A percentile compares a stretch with the other conserved stretches of the same genome.
These are phyloP conservation scores for Rhynchosporium secalis DNA, from an alignment of 2,329 filamentous ascomycete species.

Conservation along the genomic window DNA sequence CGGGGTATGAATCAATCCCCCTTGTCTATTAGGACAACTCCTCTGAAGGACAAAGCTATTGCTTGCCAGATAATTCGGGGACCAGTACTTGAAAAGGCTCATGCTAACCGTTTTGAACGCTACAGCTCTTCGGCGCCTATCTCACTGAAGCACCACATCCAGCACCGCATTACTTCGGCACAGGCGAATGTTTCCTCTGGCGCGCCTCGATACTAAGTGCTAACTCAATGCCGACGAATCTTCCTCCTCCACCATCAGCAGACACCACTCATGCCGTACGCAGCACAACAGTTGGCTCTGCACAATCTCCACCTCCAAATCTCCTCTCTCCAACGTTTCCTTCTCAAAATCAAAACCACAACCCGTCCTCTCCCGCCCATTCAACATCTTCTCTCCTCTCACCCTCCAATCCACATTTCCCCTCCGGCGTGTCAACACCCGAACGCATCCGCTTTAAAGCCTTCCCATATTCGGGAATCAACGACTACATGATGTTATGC, in stretches of 20 bases:
- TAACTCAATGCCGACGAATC: constrained; percentile 44
- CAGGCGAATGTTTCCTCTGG: constrained; percentile 95
- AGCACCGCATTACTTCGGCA: constrained; percentile 84
- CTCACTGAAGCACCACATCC: constrained; percentile 86
- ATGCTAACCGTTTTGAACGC: neutral
- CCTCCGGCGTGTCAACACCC: constrained; percentile 51
- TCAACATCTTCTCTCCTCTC: constrained; percentile 39
- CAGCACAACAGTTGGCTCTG: constrained; percentile 56
- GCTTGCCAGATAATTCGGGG: neutral
- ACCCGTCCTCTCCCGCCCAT: constrained; percentile 11
- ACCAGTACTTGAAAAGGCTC: neutral
- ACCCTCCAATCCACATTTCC: constrained; percentile 28
- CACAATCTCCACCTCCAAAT: constrained; percentile 31
- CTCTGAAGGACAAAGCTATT: neutral
- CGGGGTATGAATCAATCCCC: constrained; percentile 55
- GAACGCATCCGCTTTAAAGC: constrained; percentile 92
- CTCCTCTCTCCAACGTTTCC: constrained; percentile 21
- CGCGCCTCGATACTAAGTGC: constrained; percentile 67
- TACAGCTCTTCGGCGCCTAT: constrained; percentile 84
- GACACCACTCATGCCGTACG: constrained; percentile 63
- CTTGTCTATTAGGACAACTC: neutral
- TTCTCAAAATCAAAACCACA: neutral
- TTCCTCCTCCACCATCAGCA: constrained; percentile 67
- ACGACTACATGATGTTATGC: constrained; percentile 96
- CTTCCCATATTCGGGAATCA: constrained; percentile 92